Conservation (phyloP, 176 grass and related monocot species). For the Rhynchospora breviuscula region DNA sequence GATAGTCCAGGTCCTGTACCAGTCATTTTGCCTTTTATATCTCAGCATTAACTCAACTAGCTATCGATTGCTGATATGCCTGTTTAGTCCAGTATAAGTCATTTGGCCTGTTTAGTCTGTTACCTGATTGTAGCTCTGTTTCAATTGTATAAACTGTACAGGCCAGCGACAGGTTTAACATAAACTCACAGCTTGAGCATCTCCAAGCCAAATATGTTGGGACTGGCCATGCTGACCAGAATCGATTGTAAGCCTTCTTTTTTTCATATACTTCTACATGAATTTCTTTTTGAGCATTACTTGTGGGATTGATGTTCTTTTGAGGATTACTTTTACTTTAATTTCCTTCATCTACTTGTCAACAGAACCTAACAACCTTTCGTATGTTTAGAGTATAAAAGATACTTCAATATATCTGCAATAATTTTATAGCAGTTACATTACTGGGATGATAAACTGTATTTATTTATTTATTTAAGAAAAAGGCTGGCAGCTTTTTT, state of each 20-base stretch:
- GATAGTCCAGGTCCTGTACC: neutral
- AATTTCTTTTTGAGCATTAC: neutral
- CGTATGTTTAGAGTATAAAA: too few relatives aligned
- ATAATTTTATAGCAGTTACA: too few relatives aligned
- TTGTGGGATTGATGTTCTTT: neutral
- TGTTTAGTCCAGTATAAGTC: neutral
- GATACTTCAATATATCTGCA: too few relatives aligned
- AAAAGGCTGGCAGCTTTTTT: too few relatives aligned
- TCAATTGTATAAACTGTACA: constrained; percentile 24
- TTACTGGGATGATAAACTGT: too few relatives aligned
- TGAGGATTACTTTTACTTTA: too few relatives aligned
- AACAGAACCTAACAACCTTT: too few relatives aligned
- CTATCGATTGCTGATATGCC: neutral
- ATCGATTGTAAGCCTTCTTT: constrained; percentile 60
- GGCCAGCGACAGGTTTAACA: constrained; percentile 96
- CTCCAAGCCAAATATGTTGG: constrained; percentile 97
- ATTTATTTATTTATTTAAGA: too few relatives aligned
- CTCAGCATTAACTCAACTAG: neutral
- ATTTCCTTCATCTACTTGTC: too few relatives aligned
- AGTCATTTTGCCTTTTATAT: neutral
- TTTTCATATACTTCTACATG: neutral
- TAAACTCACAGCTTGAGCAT: constrained; percentile 98
- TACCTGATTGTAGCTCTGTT: neutral
- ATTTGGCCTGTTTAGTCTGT: neutral
- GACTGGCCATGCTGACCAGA: constrained; percentile 85